Evolutionary conservation across 805 yeast genomes (phyloP), one percentile per base, ranked within the genome.

Genomic region (Ogataea allantospora): DNA sequence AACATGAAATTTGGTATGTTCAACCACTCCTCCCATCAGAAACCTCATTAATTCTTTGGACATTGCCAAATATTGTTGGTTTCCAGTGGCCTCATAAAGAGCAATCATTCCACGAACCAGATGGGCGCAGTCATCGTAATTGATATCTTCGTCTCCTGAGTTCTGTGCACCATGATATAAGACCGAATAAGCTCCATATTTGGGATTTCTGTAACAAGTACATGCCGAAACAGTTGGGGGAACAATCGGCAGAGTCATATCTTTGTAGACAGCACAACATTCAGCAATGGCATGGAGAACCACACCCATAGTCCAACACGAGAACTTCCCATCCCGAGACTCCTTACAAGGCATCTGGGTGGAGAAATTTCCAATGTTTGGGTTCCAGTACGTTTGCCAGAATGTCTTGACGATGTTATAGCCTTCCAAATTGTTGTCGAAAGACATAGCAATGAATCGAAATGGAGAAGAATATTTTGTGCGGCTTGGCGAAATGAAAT

Each of bases 41-140:
- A 80, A 80, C 32, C 78, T 54, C 40, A 74, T 78, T 54, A 78
- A 64, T 42, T 77, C 83, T 35, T 77, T 66, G 7, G 80, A 84
- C 42, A 67, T 66, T 48, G 75, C 77, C 46, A 82, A 63, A 53
- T 68, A 79, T 33, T 62, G 60, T 50, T 64, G 65, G 43, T 77
- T 71, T 2, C 74, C 75, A 2, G 87, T 79, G 19, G 77, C 85
- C 53, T 80, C 88, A 53, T 75, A 80, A 3, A 84, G 84, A 3
- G 80, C 70, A 43, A 82, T 64, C 55, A 79, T 65, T 6, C 80
- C 82, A 51, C 78, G 67, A 14, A 82, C 82, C n/a, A 80, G 77
- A 54, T 82, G 88, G 2, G 88, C 88, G 51, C 80, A 83, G 55
- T 82, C 88, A 53, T 82, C 88, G 47, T 77, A 77, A 58, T 82